Conservation (phyloP, 2,329 filamentous ascomycete species). For the Fusarium torulosum region DNA sequence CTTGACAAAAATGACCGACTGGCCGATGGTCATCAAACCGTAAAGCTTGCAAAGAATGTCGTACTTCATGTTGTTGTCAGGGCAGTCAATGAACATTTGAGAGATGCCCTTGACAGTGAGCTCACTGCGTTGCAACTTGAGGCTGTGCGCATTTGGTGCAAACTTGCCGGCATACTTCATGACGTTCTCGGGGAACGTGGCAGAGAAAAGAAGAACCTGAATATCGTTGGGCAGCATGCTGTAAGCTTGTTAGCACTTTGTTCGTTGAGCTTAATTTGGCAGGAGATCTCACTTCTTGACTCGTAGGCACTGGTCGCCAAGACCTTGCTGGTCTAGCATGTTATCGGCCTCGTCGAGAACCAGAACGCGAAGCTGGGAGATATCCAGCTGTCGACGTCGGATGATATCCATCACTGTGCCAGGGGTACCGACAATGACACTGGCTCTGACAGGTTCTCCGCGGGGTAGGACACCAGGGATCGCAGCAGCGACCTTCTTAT, state of each 20-base stretch:
- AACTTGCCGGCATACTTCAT: slow-evolving; percentile 86
- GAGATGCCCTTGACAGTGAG: slow-evolving; percentile 97
- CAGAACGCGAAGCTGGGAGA: slow-evolving; percentile 79
- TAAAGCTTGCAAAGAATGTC: slow-evolving; percentile 91
- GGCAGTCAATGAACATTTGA: slow-evolving; percentile 97
- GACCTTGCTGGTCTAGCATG: slow-evolving; percentile 95
- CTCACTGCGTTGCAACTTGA: slow-evolving; percentile 90
- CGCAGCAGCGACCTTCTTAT: slow-evolving; percentile 81
- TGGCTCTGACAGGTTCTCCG: slow-evolving; percentile 76
- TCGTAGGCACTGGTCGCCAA: slow-evolving; percentile 93
- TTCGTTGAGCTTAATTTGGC: not conserved
- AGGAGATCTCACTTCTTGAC: slow-evolving; percentile 76
- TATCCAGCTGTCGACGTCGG: slow-evolving; percentile 79
- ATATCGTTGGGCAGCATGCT: slow-evolving; percentile 79
- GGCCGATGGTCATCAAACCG: slow-evolving; percentile 94
- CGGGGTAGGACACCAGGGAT: slow-evolving; percentile 82
- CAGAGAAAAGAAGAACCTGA: slow-evolving; percentile 96
- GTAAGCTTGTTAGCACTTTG: slow-evolving; percentile 49
- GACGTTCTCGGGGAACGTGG: slow-evolving; percentile 90
- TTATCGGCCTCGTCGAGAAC: slow-evolving; percentile 98
- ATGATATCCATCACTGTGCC: slow-evolving; percentile 93
- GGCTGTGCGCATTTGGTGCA: slow-evolving; percentile 85
- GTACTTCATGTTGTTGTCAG: slow-evolving; percentile 85
- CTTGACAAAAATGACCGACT: slow-evolving; percentile 97
- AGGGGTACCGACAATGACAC: slow-evolving; percentile 91